phyloP scores from a whole-genome alignment of 306 rosid genomes.

The Quercus glauca region DNA sequence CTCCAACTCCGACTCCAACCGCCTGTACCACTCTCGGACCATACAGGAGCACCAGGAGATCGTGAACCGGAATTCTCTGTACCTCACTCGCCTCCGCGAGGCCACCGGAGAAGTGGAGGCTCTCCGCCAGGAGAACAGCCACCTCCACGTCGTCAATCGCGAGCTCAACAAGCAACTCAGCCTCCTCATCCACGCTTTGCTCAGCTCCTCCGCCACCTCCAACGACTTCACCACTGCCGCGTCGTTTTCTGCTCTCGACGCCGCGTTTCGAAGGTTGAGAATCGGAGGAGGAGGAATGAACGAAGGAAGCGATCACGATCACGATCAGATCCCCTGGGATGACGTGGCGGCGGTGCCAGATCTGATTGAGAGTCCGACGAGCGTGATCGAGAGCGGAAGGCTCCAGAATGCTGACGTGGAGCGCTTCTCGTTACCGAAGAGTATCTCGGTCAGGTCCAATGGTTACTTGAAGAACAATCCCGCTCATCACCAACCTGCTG shows the following conservation, averaged over 20 bases:
- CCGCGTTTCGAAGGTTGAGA: conserved; percentile 10
- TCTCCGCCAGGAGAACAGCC: conserved; percentile 67
- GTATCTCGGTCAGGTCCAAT: conserved; percentile 85
- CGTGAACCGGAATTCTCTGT: conserved; percentile 82
- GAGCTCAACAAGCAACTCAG: conserved; percentile 72
- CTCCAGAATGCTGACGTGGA: conserved; percentile 48
- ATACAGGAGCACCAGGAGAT: conserved; percentile 83
- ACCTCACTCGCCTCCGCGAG: conserved; percentile 65
- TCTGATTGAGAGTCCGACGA: conserved; percentile 49
- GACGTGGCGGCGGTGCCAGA: conserved; percentile 35
- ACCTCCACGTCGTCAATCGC: conserved; percentile 56
- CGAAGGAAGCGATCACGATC: not conserved
- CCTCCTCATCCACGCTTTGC: conserved; percentile 56
- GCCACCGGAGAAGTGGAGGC: conserved; percentile 62
- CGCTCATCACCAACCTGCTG: conserved; percentile 8
- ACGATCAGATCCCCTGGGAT: conserved; percentile 8
- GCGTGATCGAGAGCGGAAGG: conserved; percentile 50
- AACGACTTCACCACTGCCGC: conserved; percentile 1
- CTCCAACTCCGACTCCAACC: conserved; percentile 10
- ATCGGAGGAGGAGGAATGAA: not conserved
- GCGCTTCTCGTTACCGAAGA: conserved; percentile 79
- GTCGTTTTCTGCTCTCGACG: conserved; percentile 20
- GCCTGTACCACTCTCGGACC: conserved; percentile 39
- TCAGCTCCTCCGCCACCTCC: conserved; percentile 10
- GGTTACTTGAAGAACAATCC: conserved; percentile 62